Conservation (phyloP, 1,139 yeast genomes). For the Suhomyces coccinellae region DNA sequence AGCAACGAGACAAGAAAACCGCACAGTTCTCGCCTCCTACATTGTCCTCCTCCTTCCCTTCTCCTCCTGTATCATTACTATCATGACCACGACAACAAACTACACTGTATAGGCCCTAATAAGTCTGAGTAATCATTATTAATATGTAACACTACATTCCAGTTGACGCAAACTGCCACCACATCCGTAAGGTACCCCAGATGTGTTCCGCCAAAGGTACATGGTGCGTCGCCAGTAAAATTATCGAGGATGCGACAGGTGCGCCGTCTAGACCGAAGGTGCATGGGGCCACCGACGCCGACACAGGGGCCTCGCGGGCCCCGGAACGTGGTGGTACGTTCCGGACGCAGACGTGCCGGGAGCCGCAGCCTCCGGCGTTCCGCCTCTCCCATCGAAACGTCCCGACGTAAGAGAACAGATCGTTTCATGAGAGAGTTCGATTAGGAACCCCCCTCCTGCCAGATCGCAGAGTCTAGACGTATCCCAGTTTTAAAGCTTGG, state of each 20-base stretch:
- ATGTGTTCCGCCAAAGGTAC: constrained; percentile 1
- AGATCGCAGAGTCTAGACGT: constrained; percentile 4
- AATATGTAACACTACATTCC: constrained; percentile 1
- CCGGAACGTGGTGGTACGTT: background rate
- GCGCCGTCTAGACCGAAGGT: constrained; percentile 1
- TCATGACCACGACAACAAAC: too few relatives aligned
- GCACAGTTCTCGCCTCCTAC: background rate
- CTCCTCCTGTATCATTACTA: background rate
- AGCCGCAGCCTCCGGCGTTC: background rate
- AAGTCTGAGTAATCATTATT: constrained; percentile 1
- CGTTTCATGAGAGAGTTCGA: background rate
- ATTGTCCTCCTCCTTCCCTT: background rate
- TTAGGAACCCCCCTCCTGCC: constrained; percentile 3
- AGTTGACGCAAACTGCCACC: constrained; percentile 1
- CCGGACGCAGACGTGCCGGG: background rate
- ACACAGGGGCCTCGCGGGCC: background rate
- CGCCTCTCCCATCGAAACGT: constrained; percentile 1
- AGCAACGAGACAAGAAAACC: background rate
- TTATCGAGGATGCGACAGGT: constrained; percentile 2
- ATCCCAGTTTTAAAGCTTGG: background rate
- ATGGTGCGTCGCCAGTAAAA: background rate
- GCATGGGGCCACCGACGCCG: background rate
- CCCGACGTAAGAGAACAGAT: constrained; percentile 2
- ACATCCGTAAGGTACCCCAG: constrained; percentile 1
- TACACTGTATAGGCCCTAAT: background rate